Percentiles rank a stretch among this genome's conserved stretches.
phyloP scores from a whole-genome alignment of 495 filamentous ascomycete genomes.

The Elaphomyces granulatus region DNA sequence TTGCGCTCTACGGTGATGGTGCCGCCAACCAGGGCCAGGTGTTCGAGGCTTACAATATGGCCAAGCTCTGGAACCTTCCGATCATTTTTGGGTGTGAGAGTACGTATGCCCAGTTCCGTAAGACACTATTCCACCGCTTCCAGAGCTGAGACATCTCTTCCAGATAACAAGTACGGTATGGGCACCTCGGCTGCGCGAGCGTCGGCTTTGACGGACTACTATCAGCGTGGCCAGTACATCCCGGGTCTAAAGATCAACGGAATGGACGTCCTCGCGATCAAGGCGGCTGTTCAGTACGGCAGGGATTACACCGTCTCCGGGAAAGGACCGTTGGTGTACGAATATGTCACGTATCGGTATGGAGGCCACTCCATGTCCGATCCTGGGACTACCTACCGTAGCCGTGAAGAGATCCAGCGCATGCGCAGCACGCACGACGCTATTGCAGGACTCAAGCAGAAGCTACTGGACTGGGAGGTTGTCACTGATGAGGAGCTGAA shows the following conservation, averaged over 20 bases:
- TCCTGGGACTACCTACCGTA: conserved; percentile 96
- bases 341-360: conserved; percentile 99
- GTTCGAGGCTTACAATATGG: conserved; percentile 99
- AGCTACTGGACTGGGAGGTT: conserved; percentile 90
- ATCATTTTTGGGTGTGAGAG: conserved; percentile 96
- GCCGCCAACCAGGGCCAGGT: conserved; percentile 98
- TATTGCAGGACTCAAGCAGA: conserved; percentile 94
- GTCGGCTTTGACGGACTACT: conserved; percentile 95
- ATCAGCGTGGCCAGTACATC: conserved; percentile 99
- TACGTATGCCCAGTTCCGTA: conserved; percentile 31
- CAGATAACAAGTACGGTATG: conserved; percentile 99
- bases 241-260: conserved; percentile 98
- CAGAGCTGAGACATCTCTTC: conserved; percentile 11
- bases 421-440: conserved; percentile 98
- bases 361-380: conserved; percentile 99
- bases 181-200: conserved; percentile 91
- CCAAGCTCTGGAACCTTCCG: conserved; percentile 95
- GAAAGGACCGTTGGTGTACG: conserved; percentile 86
- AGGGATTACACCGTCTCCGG: conserved; percentile 68
- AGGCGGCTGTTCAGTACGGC: conserved; percentile 84
- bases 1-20: conserved; percentile 93
- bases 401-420: conserved; percentile 96
- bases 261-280: conserved; percentile 98
- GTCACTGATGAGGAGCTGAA: conserved; percentile 95
- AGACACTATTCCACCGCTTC: not conserved